These are phyloP conservation scores for Ottelia alismoides DNA, from an alignment of 106 monocot species.

Conservation along the genomic window DNA sequence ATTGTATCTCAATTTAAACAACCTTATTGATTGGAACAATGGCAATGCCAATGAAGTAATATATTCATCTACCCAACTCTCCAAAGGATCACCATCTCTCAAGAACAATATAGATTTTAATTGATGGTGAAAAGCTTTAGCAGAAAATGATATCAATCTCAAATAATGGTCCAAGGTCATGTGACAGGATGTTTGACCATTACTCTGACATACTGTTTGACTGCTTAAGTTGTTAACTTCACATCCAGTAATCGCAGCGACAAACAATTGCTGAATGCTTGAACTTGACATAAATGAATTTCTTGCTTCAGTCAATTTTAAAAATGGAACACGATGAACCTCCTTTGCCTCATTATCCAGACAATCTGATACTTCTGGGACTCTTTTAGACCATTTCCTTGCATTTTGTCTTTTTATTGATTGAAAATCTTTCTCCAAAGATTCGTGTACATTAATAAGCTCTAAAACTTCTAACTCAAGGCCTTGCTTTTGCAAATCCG, in stretches of 20 bases:
- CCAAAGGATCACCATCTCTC: conserved; percentile 23
- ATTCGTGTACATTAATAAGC: conserved; percentile 31
- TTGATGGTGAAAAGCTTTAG: conserved; percentile 52
- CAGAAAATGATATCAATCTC: conserved; percentile 42
- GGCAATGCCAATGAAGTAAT: conserved; percentile 40
- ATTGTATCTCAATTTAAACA: conserved; percentile 27
- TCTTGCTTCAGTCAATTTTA: conserved; percentile 29
- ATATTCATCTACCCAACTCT: conserved; percentile 37
- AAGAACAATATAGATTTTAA: conserved; percentile 33
- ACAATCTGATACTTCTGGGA: conserved; percentile 18
- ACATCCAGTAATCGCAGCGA: conserved; percentile 20
- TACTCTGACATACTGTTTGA: conserved; percentile 21
- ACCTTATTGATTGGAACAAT: conserved; percentile 45
- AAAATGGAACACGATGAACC: conserved; percentile 6
- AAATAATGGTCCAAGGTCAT: conserved; percentile 21
- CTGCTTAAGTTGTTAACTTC: conserved; percentile 1
- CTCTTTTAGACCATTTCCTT: no score
- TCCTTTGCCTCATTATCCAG: conserved; percentile 8
- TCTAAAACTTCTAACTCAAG: conserved; percentile 61
- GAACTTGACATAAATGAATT: conserved; percentile 49
- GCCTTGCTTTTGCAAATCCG: conserved; percentile 16
- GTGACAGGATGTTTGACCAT: conserved; percentile 20
- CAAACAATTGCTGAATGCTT: conserved; percentile 40
- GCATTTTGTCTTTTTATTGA: no score
- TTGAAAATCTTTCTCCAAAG: conserved; percentile 32